Percentiles rank a stretch among this genome's conserved stretches.
These are phyloP conservation scores for Vitis amurensis DNA, from an alignment of 164 flowering plant genomes.

Conservation along the genomic window DNA sequence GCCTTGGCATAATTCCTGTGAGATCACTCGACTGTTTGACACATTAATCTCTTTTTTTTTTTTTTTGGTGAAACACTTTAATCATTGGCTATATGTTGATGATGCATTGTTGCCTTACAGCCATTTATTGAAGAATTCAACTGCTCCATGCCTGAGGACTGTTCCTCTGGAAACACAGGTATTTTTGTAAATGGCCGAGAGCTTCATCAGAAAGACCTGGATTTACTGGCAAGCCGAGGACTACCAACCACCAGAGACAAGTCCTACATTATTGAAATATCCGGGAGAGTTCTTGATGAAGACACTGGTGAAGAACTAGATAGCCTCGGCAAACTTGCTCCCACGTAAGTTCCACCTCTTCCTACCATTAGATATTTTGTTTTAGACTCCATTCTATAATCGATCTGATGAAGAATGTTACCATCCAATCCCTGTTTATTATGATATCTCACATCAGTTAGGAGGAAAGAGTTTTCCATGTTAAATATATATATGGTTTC, in stretches of 20 bases:
- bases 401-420: no score
- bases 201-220: conserved; percentile 82
- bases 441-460: no score
- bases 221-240: conserved; percentile 78
- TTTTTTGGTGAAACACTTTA: no score
- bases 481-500: no score
- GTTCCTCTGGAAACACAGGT: conserved; percentile 81
- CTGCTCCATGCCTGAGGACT: conserved; percentile 65
- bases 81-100: no score
- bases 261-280: conserved; percentile 72
- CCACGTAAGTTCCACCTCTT: conserved; percentile 67
- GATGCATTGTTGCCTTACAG: conserved; percentile 41
- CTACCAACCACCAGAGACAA: conserved; percentile 65
- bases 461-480: no score
- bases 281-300: conserved; percentile 78
- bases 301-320: conserved; percentile 80
- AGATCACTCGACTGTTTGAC: conserved; percentile 24
- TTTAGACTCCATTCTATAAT: no score
- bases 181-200: conserved; percentile 91
- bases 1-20: conserved; percentile 89
- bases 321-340: conserved; percentile 93
- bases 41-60: no score
- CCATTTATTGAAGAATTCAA: conserved; percentile 86
- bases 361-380: no score
- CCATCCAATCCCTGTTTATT: no score